Conservation (phyloP, 257 asterid genomes). For the Salvia rosmarinus region DNA sequence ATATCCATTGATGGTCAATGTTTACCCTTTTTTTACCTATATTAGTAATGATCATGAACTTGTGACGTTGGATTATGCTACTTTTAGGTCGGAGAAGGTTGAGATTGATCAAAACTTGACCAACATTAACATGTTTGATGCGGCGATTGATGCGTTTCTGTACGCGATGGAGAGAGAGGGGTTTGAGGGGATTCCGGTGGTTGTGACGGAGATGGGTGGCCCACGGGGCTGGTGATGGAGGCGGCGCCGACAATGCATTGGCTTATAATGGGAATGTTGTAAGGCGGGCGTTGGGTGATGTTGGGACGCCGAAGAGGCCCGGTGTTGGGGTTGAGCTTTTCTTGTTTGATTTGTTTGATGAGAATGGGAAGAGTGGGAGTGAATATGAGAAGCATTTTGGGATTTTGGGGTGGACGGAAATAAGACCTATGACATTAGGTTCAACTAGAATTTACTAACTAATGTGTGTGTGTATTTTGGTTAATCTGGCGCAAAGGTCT, state of each 20-base stretch:
- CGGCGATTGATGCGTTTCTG: slow-evolving; percentile 64
- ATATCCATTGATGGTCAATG: slow-evolving; percentile 65
- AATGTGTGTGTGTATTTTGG: too few relatives aligned
- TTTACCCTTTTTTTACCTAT: slow-evolving; percentile 68
- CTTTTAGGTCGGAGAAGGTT: slow-evolving; percentile 49
- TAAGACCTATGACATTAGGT: slow-evolving; percentile 58
- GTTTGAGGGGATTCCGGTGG: slow-evolving; percentile 55
- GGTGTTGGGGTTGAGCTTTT: slow-evolving; percentile 68
- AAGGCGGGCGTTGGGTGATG: slow-evolving; percentile 48
- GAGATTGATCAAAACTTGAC: slow-evolving; percentile 47
- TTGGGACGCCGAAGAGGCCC: slow-evolving; percentile 77
- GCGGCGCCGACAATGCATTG: slow-evolving; percentile 56
- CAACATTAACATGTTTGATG: slow-evolving; percentile 63
- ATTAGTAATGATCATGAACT: slow-evolving; percentile 35
- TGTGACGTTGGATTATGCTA: slow-evolving; percentile 51
- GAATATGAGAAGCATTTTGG: slow-evolving; percentile 72
- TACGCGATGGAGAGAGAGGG: slow-evolving; percentile 81
- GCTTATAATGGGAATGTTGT: slow-evolving; percentile 61
- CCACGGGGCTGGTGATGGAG: slow-evolving; percentile 62
- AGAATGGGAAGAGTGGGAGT: slow-evolving; percentile 60
- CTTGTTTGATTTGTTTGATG: slow-evolving; percentile 79
- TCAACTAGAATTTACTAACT: slow-evolving; percentile 38
- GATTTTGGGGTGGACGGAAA: slow-evolving; percentile 56
- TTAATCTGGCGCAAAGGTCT: too few relatives aligned
- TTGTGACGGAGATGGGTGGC: slow-evolving; percentile 87